Conservation (phyloP, 805 yeast species). For the Blastobotrys attinorum region DNA sequence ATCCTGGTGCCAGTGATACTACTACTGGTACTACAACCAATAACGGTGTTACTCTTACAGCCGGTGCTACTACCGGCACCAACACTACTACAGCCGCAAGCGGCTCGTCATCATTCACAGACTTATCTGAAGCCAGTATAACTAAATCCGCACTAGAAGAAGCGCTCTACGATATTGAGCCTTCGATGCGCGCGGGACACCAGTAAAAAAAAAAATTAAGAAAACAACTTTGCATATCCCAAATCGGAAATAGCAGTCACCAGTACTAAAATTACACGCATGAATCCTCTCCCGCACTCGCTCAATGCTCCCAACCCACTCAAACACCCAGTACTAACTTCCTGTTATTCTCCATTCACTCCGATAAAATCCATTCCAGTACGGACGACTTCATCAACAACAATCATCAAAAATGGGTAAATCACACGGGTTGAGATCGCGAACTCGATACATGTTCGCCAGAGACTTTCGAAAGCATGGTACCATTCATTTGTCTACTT, state of each 20-base stretch:
- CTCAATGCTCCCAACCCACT: neutral
- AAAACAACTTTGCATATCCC: no score
- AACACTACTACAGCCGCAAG: neutral
- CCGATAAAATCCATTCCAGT: neutral
- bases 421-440: constrained; percentile 55
- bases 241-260: neutral
- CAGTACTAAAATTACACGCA: neutral
- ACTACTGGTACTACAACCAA: constrained; percentile 4
- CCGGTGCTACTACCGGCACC: neutral
- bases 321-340: no score
- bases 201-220: no score
- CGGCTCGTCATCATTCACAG: constrained; percentile 7
- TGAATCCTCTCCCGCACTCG: neutral
- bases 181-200: neutral
- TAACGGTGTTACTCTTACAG: neutral
- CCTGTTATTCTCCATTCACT: no score
- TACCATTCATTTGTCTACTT: constrained; percentile 86
- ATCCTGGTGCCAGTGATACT: no score
- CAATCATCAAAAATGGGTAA: neutral
- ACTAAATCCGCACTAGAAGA: constrained; percentile 30
- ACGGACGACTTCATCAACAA: neutral
- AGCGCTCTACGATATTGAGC: constrained; percentile 16
- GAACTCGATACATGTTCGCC: constrained; percentile 99
- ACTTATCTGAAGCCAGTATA: constrained; percentile 21
- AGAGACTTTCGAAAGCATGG: constrained; percentile 99